Percentiles rank a stretch among this genome's conserved stretches.
Conservation (phyloP, 495 filamentous ascomycete genomes). For the Penicillium angulare region DNA sequence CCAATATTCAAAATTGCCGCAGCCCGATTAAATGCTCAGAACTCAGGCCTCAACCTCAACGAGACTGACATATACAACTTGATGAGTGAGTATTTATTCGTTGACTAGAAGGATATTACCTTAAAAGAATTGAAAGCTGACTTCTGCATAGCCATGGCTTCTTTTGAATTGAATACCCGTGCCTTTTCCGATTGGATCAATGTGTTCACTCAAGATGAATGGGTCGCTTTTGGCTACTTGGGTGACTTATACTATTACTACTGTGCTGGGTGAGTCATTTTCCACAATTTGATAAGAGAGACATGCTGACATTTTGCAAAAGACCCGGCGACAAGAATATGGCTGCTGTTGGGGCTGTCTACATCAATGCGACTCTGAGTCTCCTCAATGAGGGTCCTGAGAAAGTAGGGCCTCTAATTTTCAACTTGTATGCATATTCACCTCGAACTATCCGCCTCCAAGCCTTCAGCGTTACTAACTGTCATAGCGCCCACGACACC, state of each 20-base stretch:
- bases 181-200: conserved; percentile 50
- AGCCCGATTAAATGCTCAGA: conserved; percentile 24
- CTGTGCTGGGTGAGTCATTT: conserved; percentile 39
- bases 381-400: conserved; percentile 45
- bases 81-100: conserved; percentile 20
- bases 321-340: conserved; percentile 50
- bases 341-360: conserved; percentile 50
- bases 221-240: conserved; percentile 51
- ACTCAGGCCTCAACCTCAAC: conserved; percentile 18
- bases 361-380: conserved; percentile 50
- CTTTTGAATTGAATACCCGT: conserved; percentile 52
- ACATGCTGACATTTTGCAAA: not conserved
- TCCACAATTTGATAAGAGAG: not conserved
- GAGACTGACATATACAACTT: conserved; percentile 18
- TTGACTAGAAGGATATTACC: not conserved
- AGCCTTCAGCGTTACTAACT: not conserved
- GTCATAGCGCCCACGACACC: conserved; percentile 49
- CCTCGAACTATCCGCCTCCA: not conserved
- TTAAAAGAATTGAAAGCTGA: not conserved
- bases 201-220: conserved; percentile 52
- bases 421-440: conserved; percentile 50
- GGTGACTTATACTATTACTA: conserved; percentile 55
- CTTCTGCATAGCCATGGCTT: conserved; percentile 34
- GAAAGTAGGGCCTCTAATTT: conserved; percentile 43
- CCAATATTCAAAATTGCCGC: conserved; percentile 21